phyloP scores from a whole-genome alignment of 2,329 filamentous ascomycete genomes.

The Magnaporthiopsis incrustans region DNA sequence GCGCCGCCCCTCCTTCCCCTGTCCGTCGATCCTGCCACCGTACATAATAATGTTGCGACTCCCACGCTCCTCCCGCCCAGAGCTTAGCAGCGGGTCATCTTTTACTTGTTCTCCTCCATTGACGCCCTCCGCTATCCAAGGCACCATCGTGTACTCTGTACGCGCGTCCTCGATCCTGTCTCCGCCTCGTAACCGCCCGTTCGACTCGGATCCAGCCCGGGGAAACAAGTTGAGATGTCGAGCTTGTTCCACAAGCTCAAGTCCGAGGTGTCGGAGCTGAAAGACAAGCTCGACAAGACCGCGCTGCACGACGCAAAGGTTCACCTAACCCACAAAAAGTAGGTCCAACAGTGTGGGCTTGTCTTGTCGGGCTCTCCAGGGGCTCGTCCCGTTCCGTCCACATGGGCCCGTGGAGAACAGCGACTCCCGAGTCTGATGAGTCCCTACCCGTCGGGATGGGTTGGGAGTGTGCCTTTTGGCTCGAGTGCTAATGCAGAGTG shows the following conservation, averaged over 20 bases:
- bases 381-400: background rate
- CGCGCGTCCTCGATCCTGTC: background rate
- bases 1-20: background rate
- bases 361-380: background rate
- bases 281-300: constrained; percentile 45
- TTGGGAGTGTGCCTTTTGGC: background rate
- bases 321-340: constrained; percentile 52
- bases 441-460: background rate
- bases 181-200: background rate
- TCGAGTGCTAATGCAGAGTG: background rate
- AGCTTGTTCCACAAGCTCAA: constrained; percentile 40
- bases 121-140: background rate
- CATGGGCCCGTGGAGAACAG: no score
- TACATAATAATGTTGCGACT: background rate
- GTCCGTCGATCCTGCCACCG: background rate
- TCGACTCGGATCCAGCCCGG: background rate
- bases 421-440: background rate
- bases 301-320: constrained; percentile 51
- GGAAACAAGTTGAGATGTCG: constrained; percentile 1
- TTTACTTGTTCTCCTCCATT: background rate
- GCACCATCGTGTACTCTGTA: background rate
- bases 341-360: constrained; percentile 11
- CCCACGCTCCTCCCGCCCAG: no score
- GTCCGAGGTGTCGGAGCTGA: constrained; percentile 35
- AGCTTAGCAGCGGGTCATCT: background rate